phyloP scores from a whole-genome alignment of 306 rosid genomes.

The Ammopiptanthus mongolicus region DNA sequence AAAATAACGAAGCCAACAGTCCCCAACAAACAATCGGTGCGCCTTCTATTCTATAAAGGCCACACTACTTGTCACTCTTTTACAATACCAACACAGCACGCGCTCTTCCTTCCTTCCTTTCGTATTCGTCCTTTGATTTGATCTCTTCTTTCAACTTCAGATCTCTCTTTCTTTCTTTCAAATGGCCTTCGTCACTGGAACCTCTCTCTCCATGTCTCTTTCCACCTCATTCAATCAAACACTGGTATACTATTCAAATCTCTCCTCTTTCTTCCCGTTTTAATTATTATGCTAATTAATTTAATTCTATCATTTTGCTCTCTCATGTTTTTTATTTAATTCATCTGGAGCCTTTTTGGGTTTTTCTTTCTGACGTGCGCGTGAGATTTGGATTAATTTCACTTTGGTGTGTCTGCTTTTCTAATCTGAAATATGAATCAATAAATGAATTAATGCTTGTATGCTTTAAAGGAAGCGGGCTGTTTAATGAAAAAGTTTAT shows the following conservation, averaged over 20 bases:
- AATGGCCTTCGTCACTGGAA: conserved; percentile 41
- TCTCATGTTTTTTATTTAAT: background rate
- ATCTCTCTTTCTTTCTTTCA: conserved; percentile 7
- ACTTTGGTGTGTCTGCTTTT: background rate
- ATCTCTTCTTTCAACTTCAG: conserved; percentile 23
- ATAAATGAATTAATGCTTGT: too few relatives aligned
- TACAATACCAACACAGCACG: background rate
- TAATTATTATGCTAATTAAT: background rate
- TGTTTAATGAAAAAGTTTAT: too few relatives aligned
- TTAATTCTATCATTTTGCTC: background rate
- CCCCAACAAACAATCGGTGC: conserved; percentile 9
- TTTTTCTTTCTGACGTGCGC: background rate
- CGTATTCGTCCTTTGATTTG: conserved; percentile 22
- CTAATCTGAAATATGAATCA: background rate
- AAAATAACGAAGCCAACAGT: conserved; percentile 41
- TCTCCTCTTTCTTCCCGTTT: background rate
- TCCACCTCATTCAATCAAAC: conserved; percentile 25
- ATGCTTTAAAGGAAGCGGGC: too few relatives aligned
- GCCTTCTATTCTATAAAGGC: conserved; percentile 22
- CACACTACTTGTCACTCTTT: background rate
- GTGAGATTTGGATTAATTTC: background rate
- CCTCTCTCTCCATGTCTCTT: conserved; percentile 26
- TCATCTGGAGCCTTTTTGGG: background rate
- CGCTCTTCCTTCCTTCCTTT: conserved; percentile 47
- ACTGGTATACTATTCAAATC: conserved; percentile 30